Percentiles rank a stretch among this genome's conserved stretches.
Evolutionary conservation across 805 yeast species (phyloP).

Genomic region (Metschnikowia similis): DNA sequence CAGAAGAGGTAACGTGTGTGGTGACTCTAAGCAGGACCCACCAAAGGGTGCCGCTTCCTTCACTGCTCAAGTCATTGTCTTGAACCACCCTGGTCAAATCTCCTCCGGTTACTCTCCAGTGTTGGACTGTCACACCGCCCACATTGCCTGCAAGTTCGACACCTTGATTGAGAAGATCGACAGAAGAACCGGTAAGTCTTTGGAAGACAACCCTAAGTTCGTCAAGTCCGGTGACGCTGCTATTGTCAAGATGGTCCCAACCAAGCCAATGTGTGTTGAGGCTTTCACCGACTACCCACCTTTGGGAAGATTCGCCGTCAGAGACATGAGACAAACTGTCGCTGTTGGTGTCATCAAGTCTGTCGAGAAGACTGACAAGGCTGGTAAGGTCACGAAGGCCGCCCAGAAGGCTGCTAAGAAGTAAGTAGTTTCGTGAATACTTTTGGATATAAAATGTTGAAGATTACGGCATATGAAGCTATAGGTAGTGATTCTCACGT

Average conservation of each 20-base stretch:
- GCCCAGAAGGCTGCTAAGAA: slow-evolving; percentile 19
- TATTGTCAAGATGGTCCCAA: slow-evolving; percentile 40
- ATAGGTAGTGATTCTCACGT: too few relatives aligned
- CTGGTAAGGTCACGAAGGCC: slow-evolving; percentile 56
- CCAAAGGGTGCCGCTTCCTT: slow-evolving; percentile 75
- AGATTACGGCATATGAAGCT: too few relatives aligned
- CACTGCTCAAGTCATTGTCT: slow-evolving; percentile 80
- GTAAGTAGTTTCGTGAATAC: slow-evolving; percentile 10
- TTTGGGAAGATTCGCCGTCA: slow-evolving; percentile 60
- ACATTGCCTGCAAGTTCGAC: slow-evolving; percentile 85
- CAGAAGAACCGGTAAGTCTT: slow-evolving; percentile 55
- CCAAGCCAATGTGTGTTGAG: slow-evolving; percentile 44
- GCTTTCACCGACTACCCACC: slow-evolving; percentile 44
- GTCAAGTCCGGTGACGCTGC: slow-evolving; percentile 39
- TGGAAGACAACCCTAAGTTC: slow-evolving; percentile 32
- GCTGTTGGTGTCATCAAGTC: slow-evolving; percentile 99
- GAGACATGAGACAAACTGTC: slow-evolving; percentile 99
- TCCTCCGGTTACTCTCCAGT: slow-evolving; percentile 90
- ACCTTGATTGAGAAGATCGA: slow-evolving; percentile 78
- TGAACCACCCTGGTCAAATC: slow-evolving; percentile 91
- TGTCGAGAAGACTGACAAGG: slow-evolving; percentile 80
- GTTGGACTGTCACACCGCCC: slow-evolving; percentile 89
- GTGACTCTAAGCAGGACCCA: slow-evolving; percentile 88
- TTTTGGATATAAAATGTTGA: background rate
- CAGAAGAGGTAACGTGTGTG: slow-evolving; percentile 90